A percentile compares a stretch with the other conserved stretches of the same genome.
Conservation (phyloP, 768 basidiomycete species). For the Phanerochaete sordida region DNA sequence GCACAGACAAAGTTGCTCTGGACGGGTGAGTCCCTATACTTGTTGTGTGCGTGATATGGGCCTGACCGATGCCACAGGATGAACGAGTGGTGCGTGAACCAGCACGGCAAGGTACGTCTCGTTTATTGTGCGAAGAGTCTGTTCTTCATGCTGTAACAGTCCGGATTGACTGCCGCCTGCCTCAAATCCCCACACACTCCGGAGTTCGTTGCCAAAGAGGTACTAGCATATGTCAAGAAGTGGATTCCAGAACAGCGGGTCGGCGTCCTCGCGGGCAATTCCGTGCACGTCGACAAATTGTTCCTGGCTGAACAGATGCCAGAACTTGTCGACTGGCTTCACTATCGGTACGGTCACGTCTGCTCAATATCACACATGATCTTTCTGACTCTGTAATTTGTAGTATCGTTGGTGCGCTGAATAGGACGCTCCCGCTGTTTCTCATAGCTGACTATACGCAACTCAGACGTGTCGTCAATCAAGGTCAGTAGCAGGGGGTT, state of each 20-base stretch:
- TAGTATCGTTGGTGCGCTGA: conserved; percentile 69
- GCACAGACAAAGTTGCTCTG: conserved; percentile 62
- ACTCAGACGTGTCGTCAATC: conserved; percentile 76
- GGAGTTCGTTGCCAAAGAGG: conserved; percentile 53
- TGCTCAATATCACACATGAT: neutral
- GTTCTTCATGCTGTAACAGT: conserved; percentile 37
- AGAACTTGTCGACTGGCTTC: conserved; percentile 70
- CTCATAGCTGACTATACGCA: neutral
- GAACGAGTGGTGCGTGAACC: conserved; percentile 83
- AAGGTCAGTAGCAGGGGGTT: conserved; percentile 54
- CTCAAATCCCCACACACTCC: conserved; percentile 63
- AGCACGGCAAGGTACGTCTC: conserved; percentile 64
- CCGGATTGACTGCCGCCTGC: conserved; percentile 81
- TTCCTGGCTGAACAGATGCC: conserved; percentile 83
- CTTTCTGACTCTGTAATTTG: conserved; percentile 3
- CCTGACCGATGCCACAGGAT: no score
- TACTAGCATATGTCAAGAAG: conserved; percentile 76
- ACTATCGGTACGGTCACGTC: conserved; percentile 57
- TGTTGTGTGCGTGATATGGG: no score
- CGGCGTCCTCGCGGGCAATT: conserved; percentile 82
- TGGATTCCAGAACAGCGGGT: conserved; percentile 69
- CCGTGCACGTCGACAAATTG: conserved; percentile 75
- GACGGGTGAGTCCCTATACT: no score
- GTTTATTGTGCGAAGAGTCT: neutral
- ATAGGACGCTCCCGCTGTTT: neutral